Evolutionary conservation across 1,284 basidiomycete species (phyloP), one percentile per base, ranked within the genome.

Genomic region (Phellinidium pouzarii): DNA sequence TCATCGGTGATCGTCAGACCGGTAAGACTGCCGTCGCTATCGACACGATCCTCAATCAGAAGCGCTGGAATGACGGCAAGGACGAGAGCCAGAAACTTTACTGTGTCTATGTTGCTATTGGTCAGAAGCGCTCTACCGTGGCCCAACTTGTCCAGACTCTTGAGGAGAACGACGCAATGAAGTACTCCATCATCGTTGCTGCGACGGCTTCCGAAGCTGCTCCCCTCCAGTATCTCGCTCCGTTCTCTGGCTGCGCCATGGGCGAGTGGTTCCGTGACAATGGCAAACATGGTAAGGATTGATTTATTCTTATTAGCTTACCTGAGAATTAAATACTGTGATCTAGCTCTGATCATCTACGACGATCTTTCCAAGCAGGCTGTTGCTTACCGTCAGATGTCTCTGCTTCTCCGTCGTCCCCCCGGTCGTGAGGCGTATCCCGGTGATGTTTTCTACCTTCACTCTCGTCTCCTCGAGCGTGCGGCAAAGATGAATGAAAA

Each of bases 211-310:
- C 94, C 41, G 95, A 99, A 78, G 95, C 95, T 66, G 95, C 95
- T 65, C 95, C 95, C 62, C 82, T 99, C 56, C 95, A 98, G 73
- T 99, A 97, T 79, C 89, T 98, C 63, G 95, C 95, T 66, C 95
- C 95, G 66, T 99, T 99, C 93, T 95, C 95, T 65, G 95, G 95
- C 62, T 95, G 92, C 75, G 94, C 95, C 67, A 99, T 99, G 91
- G 95, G 95, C 73, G 95, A 99, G 79, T 99, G 95, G 95, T 99
- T 99, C 95, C 93, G 95, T 79, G 95, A 99, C 79, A 98, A 99
- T 73, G 94, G 93, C 79, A 95, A 91, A 74, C 87, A 89, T 64
- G 83, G 86, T 86, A 63, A 52, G 80, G n/a, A 65, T 37, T 17
- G n/a, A 26, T 36, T 40, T 6, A 17, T 5, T 17, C 56, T 54